phyloP scores from a whole-genome alignment of 441 rosid species.

The Aquilaria agallochum region DNA sequence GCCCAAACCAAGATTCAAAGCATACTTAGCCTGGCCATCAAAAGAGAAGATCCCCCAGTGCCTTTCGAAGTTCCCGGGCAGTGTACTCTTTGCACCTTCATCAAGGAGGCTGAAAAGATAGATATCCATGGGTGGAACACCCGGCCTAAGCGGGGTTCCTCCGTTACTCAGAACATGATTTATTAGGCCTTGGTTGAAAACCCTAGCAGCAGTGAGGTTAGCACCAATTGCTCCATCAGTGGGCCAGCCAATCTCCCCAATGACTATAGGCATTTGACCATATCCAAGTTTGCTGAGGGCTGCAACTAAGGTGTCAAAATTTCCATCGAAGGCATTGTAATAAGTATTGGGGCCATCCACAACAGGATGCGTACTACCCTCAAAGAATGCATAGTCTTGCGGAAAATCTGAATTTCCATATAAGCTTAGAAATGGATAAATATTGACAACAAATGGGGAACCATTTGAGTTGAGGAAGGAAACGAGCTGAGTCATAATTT shows the following conservation, averaged over 20 bases:
- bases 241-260: conserved; percentile 99
- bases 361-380: conserved; percentile 80
- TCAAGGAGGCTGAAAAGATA: conserved; percentile 90
- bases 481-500: conserved; percentile 77
- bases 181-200: conserved; percentile 85
- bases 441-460: conserved; percentile 87
- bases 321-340: conserved; percentile 89
- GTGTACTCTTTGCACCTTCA: conserved; percentile 79
- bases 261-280: conserved; percentile 81
- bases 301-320: conserved; percentile 84
- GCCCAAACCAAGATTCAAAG: conserved; percentile 74
- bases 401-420: conserved; percentile 90
- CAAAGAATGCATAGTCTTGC: conserved; percentile 89
- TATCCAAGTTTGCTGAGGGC: conserved; percentile 82
- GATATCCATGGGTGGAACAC: conserved; percentile 66
- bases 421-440: conserved; percentile 93
- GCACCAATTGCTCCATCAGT: conserved; percentile 83
- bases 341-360: conserved; percentile 77
- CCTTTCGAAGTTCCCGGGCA: conserved; percentile 92
- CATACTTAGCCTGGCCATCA: conserved; percentile 94
- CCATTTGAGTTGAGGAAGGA: conserved; percentile 83
- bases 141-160: conserved; percentile 93
- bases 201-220: conserved; percentile 75
- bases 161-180: conserved; percentile 59
- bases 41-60: conserved; percentile 98